phyloP scores from a whole-genome alignment of 1,139 yeast species.

The Debaryomyces singareniensis region DNA sequence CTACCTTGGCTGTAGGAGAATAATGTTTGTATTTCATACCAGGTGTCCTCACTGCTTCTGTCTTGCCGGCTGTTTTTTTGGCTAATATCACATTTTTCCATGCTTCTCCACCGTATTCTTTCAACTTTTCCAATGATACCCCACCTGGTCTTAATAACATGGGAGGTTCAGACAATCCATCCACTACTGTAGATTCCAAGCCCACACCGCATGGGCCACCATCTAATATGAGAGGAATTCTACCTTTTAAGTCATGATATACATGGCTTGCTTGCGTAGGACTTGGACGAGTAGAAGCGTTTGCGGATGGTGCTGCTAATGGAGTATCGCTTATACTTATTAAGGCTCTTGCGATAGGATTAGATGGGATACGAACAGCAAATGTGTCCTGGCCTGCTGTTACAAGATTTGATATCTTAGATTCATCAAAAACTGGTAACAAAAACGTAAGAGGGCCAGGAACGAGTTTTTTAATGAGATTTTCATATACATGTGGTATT shows the following conservation, averaged over 20 bases:
- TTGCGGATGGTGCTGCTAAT: constrained; percentile 95
- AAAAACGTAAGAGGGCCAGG: constrained; percentile 94
- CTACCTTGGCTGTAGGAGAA: constrained; percentile 82
- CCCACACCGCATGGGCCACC: constrained; percentile 93
- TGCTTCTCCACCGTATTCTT: constrained; percentile 48
- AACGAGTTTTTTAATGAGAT: constrained; percentile 69
- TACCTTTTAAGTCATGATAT: constrained; percentile 65
- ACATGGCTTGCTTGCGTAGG: constrained; percentile 90
- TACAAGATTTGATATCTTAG: constrained; percentile 63
- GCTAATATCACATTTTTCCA: constrained; percentile 67
- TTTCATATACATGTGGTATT: constrained; percentile 62
- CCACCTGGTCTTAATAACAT: constrained; percentile 93
- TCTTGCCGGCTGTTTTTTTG: constrained; percentile 54
- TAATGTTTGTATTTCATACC: constrained; percentile 98
- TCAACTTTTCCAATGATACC: constrained; percentile 70
- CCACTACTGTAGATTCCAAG: constrained; percentile 88
- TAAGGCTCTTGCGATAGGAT: constrained; percentile 86
- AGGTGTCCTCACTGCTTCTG: constrained; percentile 83
- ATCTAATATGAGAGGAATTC: constrained; percentile 80
- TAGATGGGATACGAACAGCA: constrained; percentile 84
- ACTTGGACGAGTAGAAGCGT: constrained; percentile 91
- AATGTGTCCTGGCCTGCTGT: constrained; percentile 86
- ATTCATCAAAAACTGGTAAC: constrained; percentile 51
- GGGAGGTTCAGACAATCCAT: constrained; percentile 82
- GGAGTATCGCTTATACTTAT: constrained; percentile 86